Evolutionary conservation across 2,329 filamentous ascomycete species (phyloP).

Genomic region (Penicillium nordicum): DNA sequence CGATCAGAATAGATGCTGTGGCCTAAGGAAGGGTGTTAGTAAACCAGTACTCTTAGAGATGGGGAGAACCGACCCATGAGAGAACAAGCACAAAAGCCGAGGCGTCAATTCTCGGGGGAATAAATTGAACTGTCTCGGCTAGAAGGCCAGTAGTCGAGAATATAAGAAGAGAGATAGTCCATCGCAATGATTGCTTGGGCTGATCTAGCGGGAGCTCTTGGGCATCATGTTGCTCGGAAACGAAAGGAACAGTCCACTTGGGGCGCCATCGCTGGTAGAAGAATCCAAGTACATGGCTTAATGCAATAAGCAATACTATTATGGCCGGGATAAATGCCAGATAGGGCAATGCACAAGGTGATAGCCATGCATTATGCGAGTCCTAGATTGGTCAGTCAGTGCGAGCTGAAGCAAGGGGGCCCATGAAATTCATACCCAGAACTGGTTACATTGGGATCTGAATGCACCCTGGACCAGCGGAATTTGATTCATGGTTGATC

Average conservation of each 20-base stretch:
- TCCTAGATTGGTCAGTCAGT: slow-evolving; percentile 29
- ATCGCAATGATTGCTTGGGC: slow-evolving; percentile 28
- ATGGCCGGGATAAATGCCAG: slow-evolving; percentile 30
- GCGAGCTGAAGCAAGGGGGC: neutral
- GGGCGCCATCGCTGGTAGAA: slow-evolving; percentile 35
- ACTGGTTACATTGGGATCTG: slow-evolving; percentile 11
- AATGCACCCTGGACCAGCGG: slow-evolving; percentile 7
- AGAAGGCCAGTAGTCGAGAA: slow-evolving; percentile 38
- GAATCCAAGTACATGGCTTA: slow-evolving; percentile 29
- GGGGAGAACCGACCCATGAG: slow-evolving; percentile 38
- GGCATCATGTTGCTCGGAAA: slow-evolving; percentile 42
- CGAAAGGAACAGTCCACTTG: slow-evolving; percentile 52
- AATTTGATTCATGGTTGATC: slow-evolving; percentile 18
- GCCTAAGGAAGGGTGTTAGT: slow-evolving; percentile 30
- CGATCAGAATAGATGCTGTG: slow-evolving; percentile 34
- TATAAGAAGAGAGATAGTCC: slow-evolving; percentile 38
- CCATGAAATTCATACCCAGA: slow-evolving; percentile 18
- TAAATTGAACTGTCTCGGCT: slow-evolving; percentile 31
- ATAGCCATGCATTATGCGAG: slow-evolving; percentile 35
- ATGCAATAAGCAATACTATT: slow-evolving; percentile 25
- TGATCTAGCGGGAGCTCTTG: slow-evolving; percentile 33
- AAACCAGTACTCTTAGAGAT: slow-evolving; percentile 14
- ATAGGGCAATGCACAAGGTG: slow-evolving; percentile 35
- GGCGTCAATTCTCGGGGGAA: slow-evolving; percentile 15
- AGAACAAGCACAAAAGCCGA: slow-evolving; percentile 27